phyloP scores from a whole-genome alignment of 306 rosid species.

The Calophaca sinica region DNA sequence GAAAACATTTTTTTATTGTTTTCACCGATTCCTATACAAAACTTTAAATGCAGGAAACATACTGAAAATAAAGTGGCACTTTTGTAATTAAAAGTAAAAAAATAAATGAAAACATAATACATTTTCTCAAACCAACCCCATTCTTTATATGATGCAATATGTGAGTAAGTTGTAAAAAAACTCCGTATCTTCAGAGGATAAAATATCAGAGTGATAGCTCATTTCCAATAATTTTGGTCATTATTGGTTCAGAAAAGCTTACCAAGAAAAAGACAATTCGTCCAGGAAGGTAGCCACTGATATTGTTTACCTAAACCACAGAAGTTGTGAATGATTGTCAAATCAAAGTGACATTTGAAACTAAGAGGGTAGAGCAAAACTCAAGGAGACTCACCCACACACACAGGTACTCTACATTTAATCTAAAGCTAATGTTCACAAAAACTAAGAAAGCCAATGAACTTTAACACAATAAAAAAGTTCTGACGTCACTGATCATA shows the following conservation, averaged over 20 bases:
- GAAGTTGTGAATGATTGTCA: constrained; percentile 28
- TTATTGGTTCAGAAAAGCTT: constrained; percentile 46
- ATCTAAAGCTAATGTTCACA: constrained; percentile 21
- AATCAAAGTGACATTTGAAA: constrained; percentile 36
- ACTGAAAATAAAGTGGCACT: not conserved
- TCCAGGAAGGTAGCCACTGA: constrained; percentile 99
- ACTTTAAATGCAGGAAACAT: not conserved
- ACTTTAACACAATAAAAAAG: no score
- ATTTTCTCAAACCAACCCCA: constrained; percentile 1
- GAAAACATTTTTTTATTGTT: not conserved
- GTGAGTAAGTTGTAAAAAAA: constrained; percentile 14
- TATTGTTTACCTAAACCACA: constrained; percentile 87
- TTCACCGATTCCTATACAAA: not conserved
- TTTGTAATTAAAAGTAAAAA: not conserved
- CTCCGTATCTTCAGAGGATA: not conserved
- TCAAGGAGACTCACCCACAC: not conserved
- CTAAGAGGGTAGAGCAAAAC: not conserved
- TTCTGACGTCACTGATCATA: no score
- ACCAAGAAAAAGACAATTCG: constrained; percentile 98
- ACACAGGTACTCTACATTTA: not conserved
- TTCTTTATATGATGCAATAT: not conserved
- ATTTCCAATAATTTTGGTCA: not conserved
- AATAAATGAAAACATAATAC: not conserved
- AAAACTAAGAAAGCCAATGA: not conserved
- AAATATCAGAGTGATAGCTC: not conserved